Conservation (phyloP, 1,284 basidiomycete species). For the Inonotus obliquus region DNA sequence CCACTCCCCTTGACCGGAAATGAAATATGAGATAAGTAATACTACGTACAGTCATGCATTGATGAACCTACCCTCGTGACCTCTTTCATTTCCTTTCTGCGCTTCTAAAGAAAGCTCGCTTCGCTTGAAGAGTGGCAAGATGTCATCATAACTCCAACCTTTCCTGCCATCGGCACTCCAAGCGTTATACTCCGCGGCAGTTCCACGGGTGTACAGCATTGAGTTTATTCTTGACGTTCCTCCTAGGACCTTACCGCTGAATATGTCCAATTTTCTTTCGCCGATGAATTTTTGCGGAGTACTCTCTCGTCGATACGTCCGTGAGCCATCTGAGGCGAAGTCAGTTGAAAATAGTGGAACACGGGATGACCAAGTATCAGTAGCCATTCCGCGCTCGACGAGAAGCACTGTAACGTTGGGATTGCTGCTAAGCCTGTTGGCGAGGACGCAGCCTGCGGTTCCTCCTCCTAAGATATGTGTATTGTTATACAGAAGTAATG, state of each 20-base stretch:
- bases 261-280: conserved; percentile 26
- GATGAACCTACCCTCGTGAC: not conserved
- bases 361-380: conserved; percentile 31
- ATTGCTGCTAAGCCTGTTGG: conserved; percentile 30
- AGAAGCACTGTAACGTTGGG: conserved; percentile 27
- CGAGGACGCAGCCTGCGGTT: conserved; percentile 30
- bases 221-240: conserved; percentile 41
- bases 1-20: conserved; percentile 24
- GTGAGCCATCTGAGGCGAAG: conserved; percentile 26
- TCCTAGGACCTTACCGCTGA: conserved; percentile 38
- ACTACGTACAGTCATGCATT: not conserved
- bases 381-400: conserved; percentile 31
- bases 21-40: not conserved
- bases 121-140: conserved; percentile 34
- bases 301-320: conserved; percentile 23
- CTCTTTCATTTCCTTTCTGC: not conserved
- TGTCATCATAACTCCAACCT: conserved; percentile 35
- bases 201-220: conserved; percentile 34
- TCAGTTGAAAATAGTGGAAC: conserved; percentile 34
- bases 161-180: conserved; percentile 32
- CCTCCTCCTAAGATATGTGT: conserved; percentile 25
- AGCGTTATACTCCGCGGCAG: conserved; percentile 34
- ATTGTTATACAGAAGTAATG: not conserved
- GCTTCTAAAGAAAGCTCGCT: conserved; percentile 21
- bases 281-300: conserved; percentile 23